Conservation (phyloP, 768 basidiomycete genomes). For the Leccinellum luteum region DNA sequence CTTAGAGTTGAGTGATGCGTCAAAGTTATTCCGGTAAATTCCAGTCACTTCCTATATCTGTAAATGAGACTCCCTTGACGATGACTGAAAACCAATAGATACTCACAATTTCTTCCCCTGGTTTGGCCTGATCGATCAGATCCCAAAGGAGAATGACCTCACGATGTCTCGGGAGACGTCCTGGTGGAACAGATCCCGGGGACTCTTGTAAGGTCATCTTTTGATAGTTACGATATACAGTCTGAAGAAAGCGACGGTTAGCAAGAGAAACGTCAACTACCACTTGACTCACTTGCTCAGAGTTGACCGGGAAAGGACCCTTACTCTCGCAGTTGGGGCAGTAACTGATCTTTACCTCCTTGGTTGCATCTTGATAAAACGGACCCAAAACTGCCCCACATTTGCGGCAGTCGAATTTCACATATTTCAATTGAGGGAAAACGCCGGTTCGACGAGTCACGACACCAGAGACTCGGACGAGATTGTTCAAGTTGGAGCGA, state of each 20-base stretch:
- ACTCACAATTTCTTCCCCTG: slow-evolving; percentile 94
- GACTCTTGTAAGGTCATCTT: slow-evolving; percentile 99
- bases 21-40: slow-evolving; percentile 98
- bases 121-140: slow-evolving; percentile 96
- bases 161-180: slow-evolving; percentile 93
- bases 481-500: slow-evolving; percentile 87
- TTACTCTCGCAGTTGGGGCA: slow-evolving; percentile 93
- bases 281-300: slow-evolving; percentile 70
- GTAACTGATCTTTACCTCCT: slow-evolving; percentile 91
- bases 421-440: slow-evolving; percentile 99
- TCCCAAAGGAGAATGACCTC: slow-evolving; percentile 98
- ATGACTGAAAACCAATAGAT: slow-evolving; percentile 1
- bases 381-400: slow-evolving; percentile 94
- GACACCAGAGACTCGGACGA: slow-evolving; percentile 93
- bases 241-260: slow-evolving; percentile 46
- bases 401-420: slow-evolving; percentile 97
- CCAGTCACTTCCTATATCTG: slow-evolving; percentile 86
- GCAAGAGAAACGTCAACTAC: not conserved
- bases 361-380: slow-evolving; percentile 95
- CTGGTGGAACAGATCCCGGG: slow-evolving; percentile 95
- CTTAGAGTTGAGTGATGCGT: slow-evolving; percentile 95
- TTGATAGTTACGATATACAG: slow-evolving; percentile 97
- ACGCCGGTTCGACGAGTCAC: slow-evolving; percentile 95
- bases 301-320: slow-evolving; percentile 95
- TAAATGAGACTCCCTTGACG: slow-evolving; percentile 7